Evolutionary conservation across 345 rosid genomes (phyloP).

Genomic region (Trapa bicornis): DNA sequence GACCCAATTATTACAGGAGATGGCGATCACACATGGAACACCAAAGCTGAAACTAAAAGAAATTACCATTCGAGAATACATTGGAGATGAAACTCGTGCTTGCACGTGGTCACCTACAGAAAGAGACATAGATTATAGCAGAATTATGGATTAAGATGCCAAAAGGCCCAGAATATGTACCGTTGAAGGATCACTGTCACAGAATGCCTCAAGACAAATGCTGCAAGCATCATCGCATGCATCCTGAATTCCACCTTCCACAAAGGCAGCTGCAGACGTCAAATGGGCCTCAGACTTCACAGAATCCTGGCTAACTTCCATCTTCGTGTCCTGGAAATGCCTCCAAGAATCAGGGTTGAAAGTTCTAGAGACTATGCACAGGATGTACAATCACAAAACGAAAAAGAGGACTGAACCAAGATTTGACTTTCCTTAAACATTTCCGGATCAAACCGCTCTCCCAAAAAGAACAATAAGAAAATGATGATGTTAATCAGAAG

Average conservation of each 20-base stretch:
- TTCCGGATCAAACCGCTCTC: no score
- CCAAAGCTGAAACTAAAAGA: slow-evolving; percentile 2
- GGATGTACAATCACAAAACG: no score
- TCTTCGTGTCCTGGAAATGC: slow-evolving; percentile 2
- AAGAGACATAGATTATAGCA: no score
- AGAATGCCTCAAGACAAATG: slow-evolving; percentile 83
- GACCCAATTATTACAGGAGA: neutral
- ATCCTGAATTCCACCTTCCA: slow-evolving; percentile 94
- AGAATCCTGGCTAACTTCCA: slow-evolving; percentile 6
- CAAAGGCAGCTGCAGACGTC: slow-evolving; percentile 92
- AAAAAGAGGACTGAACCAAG: no score
- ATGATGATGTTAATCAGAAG: no score
- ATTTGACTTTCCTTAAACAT: no score
- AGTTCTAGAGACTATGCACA: neutral
- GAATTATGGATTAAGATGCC: no score
- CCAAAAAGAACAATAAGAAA: no score
- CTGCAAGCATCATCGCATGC: slow-evolving; percentile 97
- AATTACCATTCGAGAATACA: slow-evolving; percentile 90
- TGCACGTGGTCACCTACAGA: slow-evolving; percentile 59
- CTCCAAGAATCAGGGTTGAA: neutral
- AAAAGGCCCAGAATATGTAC: no score
- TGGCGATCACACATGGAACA: neutral
- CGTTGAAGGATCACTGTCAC: slow-evolving; percentile 76
- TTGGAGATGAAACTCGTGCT: slow-evolving; percentile 96
- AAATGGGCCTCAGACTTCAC: slow-evolving; percentile 44